Evolutionary conservation across 75 land plant species (phyloP).

Genomic region (Cunninghamia lanceolata): DNA sequence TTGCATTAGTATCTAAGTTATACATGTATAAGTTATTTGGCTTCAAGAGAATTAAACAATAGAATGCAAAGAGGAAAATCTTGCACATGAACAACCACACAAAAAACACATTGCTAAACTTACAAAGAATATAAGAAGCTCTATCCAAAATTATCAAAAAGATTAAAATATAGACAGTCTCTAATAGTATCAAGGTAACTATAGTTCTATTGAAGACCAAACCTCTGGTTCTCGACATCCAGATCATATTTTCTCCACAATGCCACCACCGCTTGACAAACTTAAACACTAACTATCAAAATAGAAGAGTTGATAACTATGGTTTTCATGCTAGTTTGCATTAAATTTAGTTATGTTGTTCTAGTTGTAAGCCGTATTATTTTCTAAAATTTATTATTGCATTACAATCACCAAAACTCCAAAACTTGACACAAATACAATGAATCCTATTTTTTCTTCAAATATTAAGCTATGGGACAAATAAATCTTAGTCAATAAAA

Average conservation of each 20-base stretch:
- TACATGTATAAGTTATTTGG: background rate
- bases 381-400: background rate
- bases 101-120: background rate
- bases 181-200: background rate
- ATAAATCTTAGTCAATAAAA: background rate
- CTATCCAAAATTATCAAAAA: background rate
- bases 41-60: background rate
- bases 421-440: background rate
- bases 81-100: background rate
- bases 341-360: background rate
- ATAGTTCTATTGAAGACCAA: background rate
- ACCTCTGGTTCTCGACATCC: background rate
- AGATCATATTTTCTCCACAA: background rate
- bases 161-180: background rate
- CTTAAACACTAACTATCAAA: background rate
- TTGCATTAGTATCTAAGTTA: background rate
- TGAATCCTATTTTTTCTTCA: background rate
- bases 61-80: background rate
- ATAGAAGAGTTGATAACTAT: background rate
- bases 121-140: background rate
- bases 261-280: background rate
- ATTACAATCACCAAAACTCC: background rate
- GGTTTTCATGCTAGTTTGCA: background rate
- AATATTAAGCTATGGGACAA: background rate
- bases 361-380: background rate